phyloP scores from a whole-genome alignment of 2,329 filamentous ascomycete genomes.

The Ambrosiella cleistominuta region DNA sequence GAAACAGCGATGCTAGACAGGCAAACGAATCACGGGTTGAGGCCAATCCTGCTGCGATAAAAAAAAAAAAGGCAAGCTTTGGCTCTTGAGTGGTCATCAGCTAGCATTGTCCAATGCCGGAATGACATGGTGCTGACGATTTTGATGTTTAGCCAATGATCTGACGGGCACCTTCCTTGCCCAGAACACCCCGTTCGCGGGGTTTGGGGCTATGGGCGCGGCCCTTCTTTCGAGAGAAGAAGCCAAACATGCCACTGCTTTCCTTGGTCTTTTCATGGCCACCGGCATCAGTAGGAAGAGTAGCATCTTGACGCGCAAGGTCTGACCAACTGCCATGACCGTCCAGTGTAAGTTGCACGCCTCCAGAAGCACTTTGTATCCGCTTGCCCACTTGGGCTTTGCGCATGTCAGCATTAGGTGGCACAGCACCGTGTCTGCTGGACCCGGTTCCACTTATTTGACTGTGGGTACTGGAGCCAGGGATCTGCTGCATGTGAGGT shows the following conservation, averaged over 20 bases:
- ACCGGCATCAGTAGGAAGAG: conserved; percentile 49
- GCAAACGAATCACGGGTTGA: not conserved
- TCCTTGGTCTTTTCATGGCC: conserved; percentile 35
- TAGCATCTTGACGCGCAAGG: conserved; percentile 67
- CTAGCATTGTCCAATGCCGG: not conserved
- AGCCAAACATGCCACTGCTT: conserved; percentile 74
- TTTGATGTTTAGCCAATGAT: conserved; percentile 43
- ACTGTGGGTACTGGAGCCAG: conserved; percentile 7
- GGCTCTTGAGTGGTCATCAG: not conserved
- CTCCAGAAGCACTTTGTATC: conserved; percentile 61
- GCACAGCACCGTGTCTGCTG: not conserved
- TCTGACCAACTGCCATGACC: conserved; percentile 84
- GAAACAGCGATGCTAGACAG: not conserved
- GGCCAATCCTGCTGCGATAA: not conserved
- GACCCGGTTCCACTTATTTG: conserved; percentile 12
- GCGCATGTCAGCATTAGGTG: conserved; percentile 9
- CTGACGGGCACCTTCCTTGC: conserved; percentile 82
- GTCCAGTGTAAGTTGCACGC: conserved; percentile 80
- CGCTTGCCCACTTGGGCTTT: conserved; percentile 28
- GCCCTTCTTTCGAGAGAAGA: conserved; percentile 77
- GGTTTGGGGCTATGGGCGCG: conserved; percentile 85
- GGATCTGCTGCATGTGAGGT: conserved; percentile 4
- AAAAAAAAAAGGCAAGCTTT: not conserved
- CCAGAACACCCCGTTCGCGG: conserved; percentile 79
- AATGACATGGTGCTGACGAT: not conserved